Evolutionary conservation across 108 stramenopile species (phyloP), one percentile per base, ranked within the genome.

Genomic region (Ochromonas danica): DNA sequence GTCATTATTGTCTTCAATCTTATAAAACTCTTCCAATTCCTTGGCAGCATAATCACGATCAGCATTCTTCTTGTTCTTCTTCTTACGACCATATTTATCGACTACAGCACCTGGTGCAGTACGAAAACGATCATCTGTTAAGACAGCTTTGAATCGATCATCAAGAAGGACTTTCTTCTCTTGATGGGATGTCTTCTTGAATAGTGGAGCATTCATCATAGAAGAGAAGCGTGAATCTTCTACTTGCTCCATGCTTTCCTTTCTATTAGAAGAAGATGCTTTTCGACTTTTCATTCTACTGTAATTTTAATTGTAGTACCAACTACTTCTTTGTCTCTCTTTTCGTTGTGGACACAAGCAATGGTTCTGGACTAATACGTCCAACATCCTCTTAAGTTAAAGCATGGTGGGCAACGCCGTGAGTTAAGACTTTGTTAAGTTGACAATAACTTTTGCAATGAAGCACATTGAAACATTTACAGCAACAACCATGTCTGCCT

Each of bases 131-230:
- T 81, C 38, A 71, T 85, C 85, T n/a, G 78, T 81, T 2, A 85
- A 75, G 40, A 85, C 82, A 3, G 78, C 83, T 67, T 81, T 77
- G 62, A 85, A 85, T 27, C 85, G 70, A 31, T 81, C 71, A 72
- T 85, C 85, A 74, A 85, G 42, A 60, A 80, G 40, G 31, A 84
- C 75, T 63, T 85, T 85, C 0, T 81, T 43, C 38, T 84, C 71
- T 33, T 85, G 82, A 22, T 80, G 80, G 28, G 72, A 67, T 0
- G 51, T 40, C 35, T 72, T 81, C 41, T 78, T 79, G 61, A 85
- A 85, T 79, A 85, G 81, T 75, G 85, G 85, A 2, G 85, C 85
- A 40, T 40, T 81, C 77, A 84, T 81, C 80, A 84, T 83, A 33
- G 81, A 79, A 35, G 70, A 79, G 67, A 86, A 86, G 27, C 85